phyloP scores from a whole-genome alignment of 2,329 filamentous ascomycete species.

The Cercospora zeae-maydis region DNA sequence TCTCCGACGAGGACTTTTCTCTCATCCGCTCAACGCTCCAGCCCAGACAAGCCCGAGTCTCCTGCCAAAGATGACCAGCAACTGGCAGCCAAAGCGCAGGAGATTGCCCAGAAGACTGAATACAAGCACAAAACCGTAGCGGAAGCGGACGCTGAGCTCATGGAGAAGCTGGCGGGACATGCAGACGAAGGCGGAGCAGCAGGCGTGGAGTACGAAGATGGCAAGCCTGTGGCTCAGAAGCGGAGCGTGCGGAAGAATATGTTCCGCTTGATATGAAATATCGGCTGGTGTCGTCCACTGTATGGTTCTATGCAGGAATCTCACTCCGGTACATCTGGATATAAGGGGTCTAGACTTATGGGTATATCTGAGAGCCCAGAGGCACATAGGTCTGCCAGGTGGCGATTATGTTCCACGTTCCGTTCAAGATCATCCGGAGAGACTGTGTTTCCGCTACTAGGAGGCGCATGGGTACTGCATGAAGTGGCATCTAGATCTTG shows the following conservation, averaged over 20 bases:
- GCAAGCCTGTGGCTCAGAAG: constrained; percentile 69
- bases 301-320: neutral
- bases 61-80: constrained; percentile 21
- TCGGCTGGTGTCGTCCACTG: neutral
- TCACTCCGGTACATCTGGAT: neutral
- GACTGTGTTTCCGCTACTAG: neutral
- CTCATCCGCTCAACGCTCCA: neutral
- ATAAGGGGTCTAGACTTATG: neutral
- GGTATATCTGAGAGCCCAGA: neutral
- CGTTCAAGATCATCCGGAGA: neutral
- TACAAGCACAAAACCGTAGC: constrained; percentile 52
- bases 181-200: constrained; percentile 67
- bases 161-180: constrained; percentile 61
- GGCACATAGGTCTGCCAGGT: neutral
- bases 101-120: constrained; percentile 22
- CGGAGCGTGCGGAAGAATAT: constrained; percentile 71
- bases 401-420: neutral
- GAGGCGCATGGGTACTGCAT: too few relatives aligned
- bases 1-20: neutral
- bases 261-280: constrained; percentile 63
- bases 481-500: neutral
- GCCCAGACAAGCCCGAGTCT: neutral
- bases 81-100: constrained; percentile 16
- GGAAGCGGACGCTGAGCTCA: constrained; percentile 65
- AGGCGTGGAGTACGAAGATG: constrained; percentile 72